Percentiles rank a stretch among this genome's conserved stretches.
phyloP scores from a whole-genome alignment of 371 early-diverging fungal genomes.

The Actinomucor elegans region DNA sequence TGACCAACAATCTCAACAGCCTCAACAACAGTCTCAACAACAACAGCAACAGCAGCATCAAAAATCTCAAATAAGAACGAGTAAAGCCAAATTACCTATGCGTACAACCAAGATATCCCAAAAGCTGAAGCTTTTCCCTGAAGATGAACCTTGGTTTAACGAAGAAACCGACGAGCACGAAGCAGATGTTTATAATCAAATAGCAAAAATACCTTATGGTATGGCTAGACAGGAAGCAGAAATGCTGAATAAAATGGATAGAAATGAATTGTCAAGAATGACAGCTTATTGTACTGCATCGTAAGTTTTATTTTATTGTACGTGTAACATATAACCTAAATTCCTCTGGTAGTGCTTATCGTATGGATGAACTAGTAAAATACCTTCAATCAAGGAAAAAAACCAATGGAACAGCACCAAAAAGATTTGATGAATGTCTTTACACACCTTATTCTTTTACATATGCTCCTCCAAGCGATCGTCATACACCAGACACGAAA shows the following conservation, averaged over 20 bases:
- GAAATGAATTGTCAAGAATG: constrained; percentile 60
- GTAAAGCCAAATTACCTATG: constrained; percentile 55
- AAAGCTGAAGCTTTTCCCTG: constrained; percentile 90
- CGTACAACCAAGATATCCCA: constrained; percentile 93
- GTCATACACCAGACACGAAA: neutral
- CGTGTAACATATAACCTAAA: neutral
- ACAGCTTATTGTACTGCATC: constrained; percentile 91
- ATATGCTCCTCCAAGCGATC: constrained; percentile 33
- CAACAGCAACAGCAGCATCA: constrained; percentile 4
- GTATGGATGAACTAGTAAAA: constrained; percentile 59
- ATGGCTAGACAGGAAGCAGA: constrained; percentile 47
- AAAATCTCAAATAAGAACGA: neutral
- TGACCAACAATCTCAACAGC: constrained; percentile 12
- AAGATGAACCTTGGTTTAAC: constrained; percentile 55
- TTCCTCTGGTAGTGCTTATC: constrained; percentile 46
- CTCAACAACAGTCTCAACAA: neutral
- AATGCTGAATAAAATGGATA: constrained; percentile 44
- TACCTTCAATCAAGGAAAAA: constrained; percentile 48
- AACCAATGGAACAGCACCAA: constrained; percentile 42
- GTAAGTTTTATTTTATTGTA: constrained; percentile 27
- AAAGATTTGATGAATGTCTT: constrained; percentile 53
- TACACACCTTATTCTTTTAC: constrained; percentile 51
- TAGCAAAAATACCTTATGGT: constrained; percentile 51
- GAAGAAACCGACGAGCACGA: constrained; percentile 16
- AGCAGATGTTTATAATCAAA: constrained; percentile 47